Evolutionary conservation across 371 early-diverging fungal genomes (phyloP).

Genomic region (Lichtheimia hyalospora): DNA sequence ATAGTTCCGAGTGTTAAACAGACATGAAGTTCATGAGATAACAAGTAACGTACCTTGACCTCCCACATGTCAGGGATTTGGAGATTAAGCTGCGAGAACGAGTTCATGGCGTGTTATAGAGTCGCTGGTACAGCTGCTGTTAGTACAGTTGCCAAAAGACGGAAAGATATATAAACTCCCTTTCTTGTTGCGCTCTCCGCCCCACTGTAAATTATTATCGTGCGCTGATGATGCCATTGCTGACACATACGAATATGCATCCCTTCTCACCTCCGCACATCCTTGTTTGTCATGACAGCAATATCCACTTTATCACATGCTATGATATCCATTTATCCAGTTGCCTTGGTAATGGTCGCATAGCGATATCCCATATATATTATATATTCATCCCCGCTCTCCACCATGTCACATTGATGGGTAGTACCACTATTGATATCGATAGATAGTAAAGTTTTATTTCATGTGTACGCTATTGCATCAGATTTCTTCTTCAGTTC

Average conservation of each 20-base stretch:
- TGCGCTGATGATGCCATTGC: background rate
- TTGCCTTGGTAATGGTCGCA: too few relatives aligned
- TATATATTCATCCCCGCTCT: too few relatives aligned
- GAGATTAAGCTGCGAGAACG: conserved; percentile 33
- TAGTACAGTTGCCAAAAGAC: background rate
- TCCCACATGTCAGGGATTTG: conserved; percentile 58
- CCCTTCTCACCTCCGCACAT: background rate
- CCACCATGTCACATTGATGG: too few relatives aligned
- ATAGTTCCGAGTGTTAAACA: background rate
- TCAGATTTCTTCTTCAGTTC: too few relatives aligned
- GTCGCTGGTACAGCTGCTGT: background rate
- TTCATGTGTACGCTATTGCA: too few relatives aligned
- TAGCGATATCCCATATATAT: too few relatives aligned
- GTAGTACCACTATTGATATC: too few relatives aligned
- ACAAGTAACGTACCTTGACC: conserved; percentile 37
- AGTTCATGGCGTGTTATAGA: conserved; percentile 28
- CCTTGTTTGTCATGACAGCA: background rate
- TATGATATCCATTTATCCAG: too few relatives aligned
- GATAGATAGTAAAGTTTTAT: too few relatives aligned
- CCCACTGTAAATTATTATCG: background rate
- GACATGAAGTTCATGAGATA: background rate
- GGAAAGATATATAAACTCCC: conserved; percentile 3
- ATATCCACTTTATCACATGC: too few relatives aligned
- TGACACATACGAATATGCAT: background rate
- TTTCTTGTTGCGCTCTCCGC: background rate